Base-by-base conservation (phyloP, 768 basidiomycete species). In the Tephrocybe sp. region DNA sequence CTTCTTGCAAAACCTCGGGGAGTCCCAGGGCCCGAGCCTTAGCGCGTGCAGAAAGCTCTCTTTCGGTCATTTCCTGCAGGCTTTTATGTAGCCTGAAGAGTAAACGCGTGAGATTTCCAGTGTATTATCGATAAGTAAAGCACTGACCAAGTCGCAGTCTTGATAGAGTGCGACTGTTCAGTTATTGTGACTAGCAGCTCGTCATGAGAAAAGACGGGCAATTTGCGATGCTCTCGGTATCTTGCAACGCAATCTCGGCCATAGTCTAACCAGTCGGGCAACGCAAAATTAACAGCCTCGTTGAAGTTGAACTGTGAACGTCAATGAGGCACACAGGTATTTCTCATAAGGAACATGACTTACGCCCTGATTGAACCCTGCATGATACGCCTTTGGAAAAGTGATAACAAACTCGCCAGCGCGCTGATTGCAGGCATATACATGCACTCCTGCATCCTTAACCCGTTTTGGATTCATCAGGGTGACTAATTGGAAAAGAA, bases 381-480 rank as follows among this genome's bases (percentile, higher is more conserved):
- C 92, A 65, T 98, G 94, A 70, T 97, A 99, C 9, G 94, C 94
- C 71, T 96, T 94, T 0, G 97, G 97, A 68, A 93, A 95, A 2
- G 97, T 98, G 57, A 99, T 84, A 53, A 98, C 94, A 66, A 98
- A 96, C 72, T 98, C 97, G 44, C 95, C 93, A 17, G 97, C 89
- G 46, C 97, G 80, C 70, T 99, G 97, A 68, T 98, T 96, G 74
- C 91, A 95, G 30, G 89, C 93, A 62, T 82, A 93, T 11, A 98
- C 92, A 43, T 85, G 85, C 33, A 98, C 97, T 22, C 91, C 96
- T 52, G 89, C 89, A 54, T 92, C 85, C 47, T 76, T 82, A 39
- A 98, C 74, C 40, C 92, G 78, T 55, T 89, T 80, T 5, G 97
- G 97, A 56, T 91, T 96, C 94, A 98, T 97, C 59, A 99, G 78